Evolutionary conservation across 805 yeast species (phyloP), one percentile per base, ranked within the genome.

Genomic region (Schizosaccharomyces cryophilus): DNA sequence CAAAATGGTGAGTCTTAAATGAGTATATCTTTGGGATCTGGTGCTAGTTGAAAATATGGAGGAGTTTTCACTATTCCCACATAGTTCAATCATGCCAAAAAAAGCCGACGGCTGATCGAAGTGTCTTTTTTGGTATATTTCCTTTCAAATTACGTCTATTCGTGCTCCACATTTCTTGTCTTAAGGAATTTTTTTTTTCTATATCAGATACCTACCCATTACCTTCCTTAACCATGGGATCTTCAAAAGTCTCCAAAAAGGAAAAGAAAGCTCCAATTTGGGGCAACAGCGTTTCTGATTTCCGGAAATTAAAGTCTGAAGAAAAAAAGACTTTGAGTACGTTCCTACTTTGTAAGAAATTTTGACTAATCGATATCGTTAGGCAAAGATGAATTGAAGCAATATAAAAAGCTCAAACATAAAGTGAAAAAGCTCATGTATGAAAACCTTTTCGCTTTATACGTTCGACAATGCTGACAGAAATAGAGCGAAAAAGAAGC

Each of bases 341-440:
- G 67, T 82, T 17, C 73, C 79, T 42, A 75, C 79, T 0, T 67
- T 75, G 6, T n/a, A 17, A 13, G 21, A 19, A 29, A 29, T 24
- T 7, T 29, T 51, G 35, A 24, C 26, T 83, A 54, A 80, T 86
- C 84, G 87, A 88, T 0, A 75, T 83, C 15, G 80, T 81, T 13
- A 51, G 56, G 19, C 31, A 29, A 51, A n/a, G 35, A 51, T 17
- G 38, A 51, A 29, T 51, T 51, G 15, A 51, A 51, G 24, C 35
- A 21, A 21, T 51, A 51, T 29, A 51, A 51, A 51, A 51, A 24
- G 56, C 56, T 51, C 6, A 51, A 51, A 35, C 56, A 51, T 5
- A 21, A 29, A 24, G 56, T 51, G 9, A 51, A 51, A 13, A 51
- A 51, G 56, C n/a, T 51, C 17, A 24, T 24, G 56, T 51, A 51